Percentiles rank a stretch among this genome's conserved stretches.
Evolutionary conservation across 2,329 filamentous ascomycete genomes (phyloP).

Genomic region (Colletotrichum sp.): DNA sequence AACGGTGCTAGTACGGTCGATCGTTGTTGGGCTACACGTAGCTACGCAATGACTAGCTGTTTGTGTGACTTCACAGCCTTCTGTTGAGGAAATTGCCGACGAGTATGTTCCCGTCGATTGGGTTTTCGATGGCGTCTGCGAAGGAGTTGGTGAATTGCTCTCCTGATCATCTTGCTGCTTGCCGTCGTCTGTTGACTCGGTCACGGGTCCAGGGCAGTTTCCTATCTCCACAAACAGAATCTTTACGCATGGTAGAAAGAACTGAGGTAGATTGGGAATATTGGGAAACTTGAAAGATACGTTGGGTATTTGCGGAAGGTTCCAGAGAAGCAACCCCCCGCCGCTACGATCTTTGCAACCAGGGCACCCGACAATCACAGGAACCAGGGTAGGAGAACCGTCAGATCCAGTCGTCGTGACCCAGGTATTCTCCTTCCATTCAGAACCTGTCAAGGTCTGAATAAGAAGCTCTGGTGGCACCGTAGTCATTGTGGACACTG

Average conservation of each 20-base stretch:
- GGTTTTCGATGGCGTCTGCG: fast-evolving
- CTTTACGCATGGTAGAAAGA: background rate
- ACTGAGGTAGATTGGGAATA: background rate
- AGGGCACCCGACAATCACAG: background rate
- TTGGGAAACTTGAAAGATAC: background rate
- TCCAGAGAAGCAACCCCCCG: background rate
- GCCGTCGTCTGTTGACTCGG: background rate
- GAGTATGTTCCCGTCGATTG: no score
- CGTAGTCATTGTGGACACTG: background rate
- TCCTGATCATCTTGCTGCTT: fast-evolving
- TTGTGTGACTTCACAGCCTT: background rate
- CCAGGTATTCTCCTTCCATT: background rate
- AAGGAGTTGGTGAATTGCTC: background rate
- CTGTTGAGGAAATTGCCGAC: background rate
- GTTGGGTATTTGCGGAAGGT: background rate
- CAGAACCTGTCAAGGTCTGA: background rate
- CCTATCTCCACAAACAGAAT: background rate
- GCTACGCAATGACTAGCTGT: background rate
- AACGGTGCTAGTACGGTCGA: fast-evolving
- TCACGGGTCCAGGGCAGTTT: background rate
- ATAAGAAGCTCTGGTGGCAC: fast-evolving
- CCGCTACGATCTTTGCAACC: background rate
- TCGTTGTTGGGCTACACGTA: background rate
- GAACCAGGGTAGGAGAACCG: fast-evolving
- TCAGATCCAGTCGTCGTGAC: background rate